phyloP scores from a whole-genome alignment of 2,329 filamentous ascomycete genomes.

The Aspergillus oerlinghausenensis region DNA sequence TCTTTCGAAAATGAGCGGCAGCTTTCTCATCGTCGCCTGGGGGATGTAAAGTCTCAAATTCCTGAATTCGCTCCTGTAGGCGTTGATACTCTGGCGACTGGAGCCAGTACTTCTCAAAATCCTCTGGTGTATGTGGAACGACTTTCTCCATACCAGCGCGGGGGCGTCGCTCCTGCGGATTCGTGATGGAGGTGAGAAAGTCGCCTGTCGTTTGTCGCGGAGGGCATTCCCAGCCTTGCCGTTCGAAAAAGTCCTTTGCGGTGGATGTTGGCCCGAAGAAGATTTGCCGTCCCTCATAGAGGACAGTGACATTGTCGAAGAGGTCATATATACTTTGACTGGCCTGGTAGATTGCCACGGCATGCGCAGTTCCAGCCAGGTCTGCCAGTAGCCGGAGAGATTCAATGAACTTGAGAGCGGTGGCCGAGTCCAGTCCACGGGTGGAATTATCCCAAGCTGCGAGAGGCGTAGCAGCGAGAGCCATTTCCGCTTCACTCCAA shows the following conservation, averaged over 20 bases:
- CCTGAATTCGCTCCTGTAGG: conserved; percentile 37
- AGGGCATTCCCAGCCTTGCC: conserved; percentile 65
- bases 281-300: conserved; percentile 70
- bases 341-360: conserved; percentile 50
- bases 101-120: conserved; percentile 58
- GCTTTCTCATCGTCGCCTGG: conserved; percentile 30
- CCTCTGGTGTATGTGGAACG: conserved; percentile 63
- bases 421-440: conserved; percentile 46
- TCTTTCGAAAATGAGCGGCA: conserved; percentile 27
- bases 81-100: conserved; percentile 44
- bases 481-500: conserved; percentile 50
- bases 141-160: conserved; percentile 55
- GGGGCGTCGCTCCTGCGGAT: conserved; percentile 53
- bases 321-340: conserved; percentile 40
- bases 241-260: conserved; percentile 62
- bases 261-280: conserved; percentile 60
- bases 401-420: conserved; percentile 50
- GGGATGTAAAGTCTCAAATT: conserved; percentile 25
- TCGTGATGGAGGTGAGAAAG: conserved; percentile 64
- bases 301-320: conserved; percentile 66
- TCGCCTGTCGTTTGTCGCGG: conserved; percentile 62
- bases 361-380: conserved; percentile 41
- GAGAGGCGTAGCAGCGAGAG: conserved; percentile 40
- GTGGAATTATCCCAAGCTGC: conserved; percentile 43
- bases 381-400: conserved; percentile 45